Percentiles rank a stretch among this genome's conserved stretches.
Conservation (phyloP, 2,329 filamentous ascomycete species). For the Chaetomium globosum region DNA sequence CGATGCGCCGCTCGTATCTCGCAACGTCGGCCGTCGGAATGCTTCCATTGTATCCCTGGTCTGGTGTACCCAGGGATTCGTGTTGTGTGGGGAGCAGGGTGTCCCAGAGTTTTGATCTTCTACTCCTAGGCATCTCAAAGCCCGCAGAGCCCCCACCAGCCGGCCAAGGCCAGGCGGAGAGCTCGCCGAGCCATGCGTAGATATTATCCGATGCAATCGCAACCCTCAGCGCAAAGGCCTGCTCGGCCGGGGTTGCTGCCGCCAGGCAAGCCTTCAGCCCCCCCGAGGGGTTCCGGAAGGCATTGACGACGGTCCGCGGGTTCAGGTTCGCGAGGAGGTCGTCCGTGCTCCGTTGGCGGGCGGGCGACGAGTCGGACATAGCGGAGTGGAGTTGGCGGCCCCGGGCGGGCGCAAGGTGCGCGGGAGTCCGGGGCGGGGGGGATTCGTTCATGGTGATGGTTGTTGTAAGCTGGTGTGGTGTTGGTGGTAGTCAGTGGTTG, state of each 20-base stretch:
- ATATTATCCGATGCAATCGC: slow-evolving; percentile 72
- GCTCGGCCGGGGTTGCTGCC: slow-evolving; percentile 64
- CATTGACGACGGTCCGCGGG: slow-evolving; percentile 62
- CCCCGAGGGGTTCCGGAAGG: slow-evolving; percentile 58
- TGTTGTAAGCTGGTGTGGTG: slow-evolving; percentile 23
- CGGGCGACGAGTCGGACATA: slow-evolving; percentile 51
- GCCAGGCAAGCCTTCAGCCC: slow-evolving; percentile 62
- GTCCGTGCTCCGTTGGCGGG: slow-evolving; percentile 53
- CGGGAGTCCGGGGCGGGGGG: slow-evolving; percentile 41
- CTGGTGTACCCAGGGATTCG: slow-evolving; percentile 23
- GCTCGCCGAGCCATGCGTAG: slow-evolving; percentile 74
- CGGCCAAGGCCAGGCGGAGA: slow-evolving; percentile 64
- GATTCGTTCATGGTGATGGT: slow-evolving; percentile 43
- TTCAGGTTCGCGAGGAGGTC: slow-evolving; percentile 65
- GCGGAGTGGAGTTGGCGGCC: slow-evolving; percentile 46
- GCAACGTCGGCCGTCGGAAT: slow-evolving; percentile 66
- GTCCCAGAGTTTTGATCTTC: slow-evolving; percentile 43
- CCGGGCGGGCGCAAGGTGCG: slow-evolving; percentile 42
- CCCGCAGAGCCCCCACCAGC: slow-evolving; percentile 52
- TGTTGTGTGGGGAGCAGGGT: background rate
- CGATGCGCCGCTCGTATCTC: slow-evolving; percentile 71
- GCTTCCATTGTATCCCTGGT: slow-evolving; percentile 65
- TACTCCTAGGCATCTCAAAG: slow-evolving; percentile 54
- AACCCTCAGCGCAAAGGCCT: slow-evolving; percentile 70
- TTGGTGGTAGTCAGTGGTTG: slow-evolving; percentile 18